Evolutionary conservation across 441 rosid species (phyloP), one percentile per base, ranked within the genome.

Genomic region (Bruguiera hainesii): DNA sequence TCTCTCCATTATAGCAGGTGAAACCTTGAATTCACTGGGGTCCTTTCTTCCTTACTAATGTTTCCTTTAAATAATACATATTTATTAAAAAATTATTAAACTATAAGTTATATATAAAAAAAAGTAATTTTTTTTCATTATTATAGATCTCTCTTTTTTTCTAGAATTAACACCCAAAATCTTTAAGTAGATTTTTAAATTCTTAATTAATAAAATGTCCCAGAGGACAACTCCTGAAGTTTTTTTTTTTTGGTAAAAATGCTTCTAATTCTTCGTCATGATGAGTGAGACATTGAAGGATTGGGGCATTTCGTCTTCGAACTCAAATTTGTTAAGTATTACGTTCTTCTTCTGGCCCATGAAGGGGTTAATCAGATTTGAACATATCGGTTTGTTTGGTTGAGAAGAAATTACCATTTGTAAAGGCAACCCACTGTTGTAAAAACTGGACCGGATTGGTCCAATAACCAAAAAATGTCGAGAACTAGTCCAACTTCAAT

Each of bases 11-110:
- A 3, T 25, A 63, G 64, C 61, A 53, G 60, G 50, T 55, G 61
- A 61, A 62, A 56, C 56, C 46, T 26, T 53, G 62, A 66, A 66
- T 60, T 10, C 25, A 20, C 48, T 53, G 66, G 66, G 62, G 57
- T 11, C 48, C 31, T 60, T 7, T 6, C 35, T 33, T 33, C 37
- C 37, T 3, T 20, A 15, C 37, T 18, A 31, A 6, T 31, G 6
- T 7, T 7, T 33, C 37, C 1, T 6, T 29, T 29, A 26, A 26
- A 26, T 26, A 26, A 29, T 31, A 4, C 5, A 5, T 31, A 4
- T 5, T 0, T 31, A 31, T 31, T 31, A 31, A 31, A 31, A 31
- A 0, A 6, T 31, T 31, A 31, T 31, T 5, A 31, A 5, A 0
- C 7, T 31, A 31, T 31, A 31, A 31, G 7, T 31, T 31, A 31